Evolutionary conservation across 768 basidiomycete species (phyloP), one percentile per base, ranked within the genome.

Genomic region (Cubamyces sp.): DNA sequence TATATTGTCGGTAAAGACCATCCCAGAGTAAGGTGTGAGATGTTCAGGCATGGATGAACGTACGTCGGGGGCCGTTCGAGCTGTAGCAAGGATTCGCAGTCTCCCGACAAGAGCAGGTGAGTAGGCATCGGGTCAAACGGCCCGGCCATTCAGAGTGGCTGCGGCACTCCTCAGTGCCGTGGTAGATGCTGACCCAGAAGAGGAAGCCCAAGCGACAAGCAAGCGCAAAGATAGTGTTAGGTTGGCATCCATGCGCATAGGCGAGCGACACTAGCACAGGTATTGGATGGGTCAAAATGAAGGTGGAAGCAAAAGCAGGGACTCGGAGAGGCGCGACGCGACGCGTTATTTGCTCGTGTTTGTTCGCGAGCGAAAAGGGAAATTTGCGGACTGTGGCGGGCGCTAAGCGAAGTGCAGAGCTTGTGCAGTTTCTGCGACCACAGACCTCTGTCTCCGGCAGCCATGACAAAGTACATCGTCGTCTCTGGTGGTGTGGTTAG

Each of bases 401-500:
- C 58, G 63, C 37, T 47, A 26, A 21, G 16, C 2, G 49, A 59
- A 40, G 49, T 51, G 57, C 49, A 59, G 57, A 57, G 64, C 61
- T 57, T 61, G 54, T 58, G 60, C 48, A 23, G 48, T 54, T 56
- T 45, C 54, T 64, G 63, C 63, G 37, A 45, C 53, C 48, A 46
- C 61, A 26, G 49, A 62, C 52, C 23, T 50, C 53, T 52, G 58
- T 58, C 61, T 34, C 15, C 61, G 25, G 34, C 65, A 16, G 57
- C 52, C 39, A 95, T 95, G 91, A 94, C 92, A 63, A 98, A 98
- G 79, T 98, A 93, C 79, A 98, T 98, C 71, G 70, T 98, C 66
- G 93, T 99, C 30, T 94, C 92, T 41, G 96, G 96, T 61, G 96
- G 96, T 76, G 96, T 99, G 60, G 92, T 99, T 73, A 96, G 94